Base-by-base conservation (phyloP, 2,329 filamentous ascomycete species). In the Stachybotrys chlorohalonatus region DNA sequence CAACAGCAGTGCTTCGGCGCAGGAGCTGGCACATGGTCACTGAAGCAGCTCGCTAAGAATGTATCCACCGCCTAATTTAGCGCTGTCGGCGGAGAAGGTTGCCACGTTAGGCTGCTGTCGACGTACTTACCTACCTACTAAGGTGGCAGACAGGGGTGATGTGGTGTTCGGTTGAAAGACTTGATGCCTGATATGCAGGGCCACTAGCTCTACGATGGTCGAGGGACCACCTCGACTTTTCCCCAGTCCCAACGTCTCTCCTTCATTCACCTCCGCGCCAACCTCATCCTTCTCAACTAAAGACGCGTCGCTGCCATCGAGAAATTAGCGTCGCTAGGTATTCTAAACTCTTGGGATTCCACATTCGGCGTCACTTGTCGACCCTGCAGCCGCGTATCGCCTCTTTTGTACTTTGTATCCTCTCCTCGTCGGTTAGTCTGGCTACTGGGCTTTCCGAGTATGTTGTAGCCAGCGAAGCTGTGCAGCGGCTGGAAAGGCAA, bases 141-240 rank as follows among this genome's bases (percentile, higher is more conserved):
- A 24, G 24, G 24, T 24, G 4, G 24, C 24, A 24, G 24, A 24
- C 24, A 24, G 24, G 24, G 24, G 24, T 24, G 24, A 24, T 9
- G n/a, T 15, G 49, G 11, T 31, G 9, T 15, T 30, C 31, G 7
- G 49, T 36, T 17, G 56, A 31, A 51, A 49, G 47, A 15, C 53
- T 65, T 65, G 60, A 52, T 70, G 67, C 68, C 68, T 69, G 66
- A 68, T 56, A 64, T 62, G 57, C 63, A 57, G 58, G 67, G 68
- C 66, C 57, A 57, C 53, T 30, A 9, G 54, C 52, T 54, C 58
- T 59, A 60, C 36, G 9, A 42, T 42, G 57, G 54, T 60, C 60
- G 60, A 54, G 59, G 24, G 58, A 62, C 62, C 56, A 57, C 60
- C 60, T 61, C 60, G 60, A 63, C 63, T 68, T 68, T 69, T 69